Conservation (phyloP, 345 rosid species). For the Pelargonium nanum region DNA sequence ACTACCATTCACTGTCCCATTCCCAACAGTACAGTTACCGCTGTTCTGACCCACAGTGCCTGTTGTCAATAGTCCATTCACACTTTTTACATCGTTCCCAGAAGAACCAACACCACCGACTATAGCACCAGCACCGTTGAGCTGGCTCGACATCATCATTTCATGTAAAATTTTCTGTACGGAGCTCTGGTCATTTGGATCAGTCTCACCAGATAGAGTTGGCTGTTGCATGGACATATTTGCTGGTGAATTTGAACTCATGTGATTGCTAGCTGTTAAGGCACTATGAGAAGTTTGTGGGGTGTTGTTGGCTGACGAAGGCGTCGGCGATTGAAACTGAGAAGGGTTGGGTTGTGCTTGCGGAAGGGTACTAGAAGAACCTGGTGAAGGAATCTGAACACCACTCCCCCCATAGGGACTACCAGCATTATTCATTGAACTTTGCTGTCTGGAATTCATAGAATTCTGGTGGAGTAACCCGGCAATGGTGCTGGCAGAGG, state of each 20-base stretch:
- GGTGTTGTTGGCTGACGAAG: slow-evolving; percentile 35
- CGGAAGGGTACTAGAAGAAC: slow-evolving; percentile 39
- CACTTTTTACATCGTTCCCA: slow-evolving; percentile 26
- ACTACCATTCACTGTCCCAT: slow-evolving; percentile 19
- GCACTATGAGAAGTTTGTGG: slow-evolving; percentile 20
- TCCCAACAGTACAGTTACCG: slow-evolving; percentile 18
- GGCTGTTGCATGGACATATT: slow-evolving; percentile 27
- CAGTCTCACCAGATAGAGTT: slow-evolving; percentile 31
- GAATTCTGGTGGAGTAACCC: slow-evolving; percentile 48
- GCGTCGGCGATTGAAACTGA: slow-evolving; percentile 35
- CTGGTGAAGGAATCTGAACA: slow-evolving; percentile 39
- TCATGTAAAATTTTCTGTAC: slow-evolving; percentile 54
- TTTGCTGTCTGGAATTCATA: slow-evolving; percentile 45
- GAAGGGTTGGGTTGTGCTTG: slow-evolving; percentile 30
- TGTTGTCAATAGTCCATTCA: slow-evolving; percentile 26
- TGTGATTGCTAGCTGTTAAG: slow-evolving; percentile 17
- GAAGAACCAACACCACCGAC: slow-evolving; percentile 24
- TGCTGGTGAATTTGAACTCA: slow-evolving; percentile 27
- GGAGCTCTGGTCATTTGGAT: slow-evolving; percentile 36
- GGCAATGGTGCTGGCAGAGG: slow-evolving; percentile 31
- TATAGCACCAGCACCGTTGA: slow-evolving; percentile 30
- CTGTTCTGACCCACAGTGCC: slow-evolving; percentile 15
- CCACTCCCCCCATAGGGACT: slow-evolving; percentile 38
- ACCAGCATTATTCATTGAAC: slow-evolving; percentile 27
- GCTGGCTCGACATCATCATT: slow-evolving; percentile 37